A percentile compares a stretch with the other conserved stretches of the same genome.
phyloP scores from a whole-genome alignment of 495 filamentous ascomycete species.

The Amphirosellinia nigrospora region DNA sequence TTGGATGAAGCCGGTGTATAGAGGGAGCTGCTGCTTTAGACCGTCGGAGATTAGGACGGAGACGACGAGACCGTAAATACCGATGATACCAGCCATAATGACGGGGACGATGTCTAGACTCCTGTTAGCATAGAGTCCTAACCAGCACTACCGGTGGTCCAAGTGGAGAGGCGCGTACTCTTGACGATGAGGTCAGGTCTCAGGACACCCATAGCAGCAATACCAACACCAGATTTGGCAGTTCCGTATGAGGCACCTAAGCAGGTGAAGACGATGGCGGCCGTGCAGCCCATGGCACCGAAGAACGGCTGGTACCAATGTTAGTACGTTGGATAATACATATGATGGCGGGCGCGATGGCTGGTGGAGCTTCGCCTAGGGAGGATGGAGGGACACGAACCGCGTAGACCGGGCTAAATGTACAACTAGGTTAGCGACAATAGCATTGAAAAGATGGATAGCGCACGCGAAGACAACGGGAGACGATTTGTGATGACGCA shows the following conservation, averaged over 20 bases:
- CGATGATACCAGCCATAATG: slow-evolving; percentile 99
- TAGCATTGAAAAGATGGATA: slow-evolving; percentile 32
- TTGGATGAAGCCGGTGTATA: slow-evolving; percentile 97
- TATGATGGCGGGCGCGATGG: slow-evolving; percentile 28
- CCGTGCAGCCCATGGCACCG: slow-evolving; percentile 98
- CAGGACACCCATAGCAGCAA: slow-evolving; percentile 97
- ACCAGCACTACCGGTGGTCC: background rate
- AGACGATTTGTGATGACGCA: slow-evolving; percentile 26
- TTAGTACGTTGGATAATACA: background rate
- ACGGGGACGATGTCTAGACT: slow-evolving; percentile 92
- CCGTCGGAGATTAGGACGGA: slow-evolving; percentile 96
- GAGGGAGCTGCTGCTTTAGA: slow-evolving; percentile 78
- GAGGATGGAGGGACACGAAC: slow-evolving; percentile 68
- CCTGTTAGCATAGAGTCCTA: slow-evolving; percentile 31
- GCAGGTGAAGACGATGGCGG: slow-evolving; percentile 98
- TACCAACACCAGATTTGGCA: slow-evolving; percentile 98
- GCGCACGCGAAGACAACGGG: background rate
- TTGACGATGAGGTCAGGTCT: slow-evolving; percentile 98
- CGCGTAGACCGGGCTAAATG: slow-evolving; percentile 91
- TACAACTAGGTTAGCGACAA: slow-evolving; percentile 25
- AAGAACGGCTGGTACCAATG: slow-evolving; percentile 83
- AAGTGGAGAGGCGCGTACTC: slow-evolving; percentile 68
- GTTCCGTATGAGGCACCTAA: slow-evolving; percentile 98
- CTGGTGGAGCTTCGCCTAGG: slow-evolving; percentile 26
- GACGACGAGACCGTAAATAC: slow-evolving; percentile 99